phyloP scores from a whole-genome alignment of 192 early-diverging fungal genomes.

The Allomyces macrogynus region DNA sequence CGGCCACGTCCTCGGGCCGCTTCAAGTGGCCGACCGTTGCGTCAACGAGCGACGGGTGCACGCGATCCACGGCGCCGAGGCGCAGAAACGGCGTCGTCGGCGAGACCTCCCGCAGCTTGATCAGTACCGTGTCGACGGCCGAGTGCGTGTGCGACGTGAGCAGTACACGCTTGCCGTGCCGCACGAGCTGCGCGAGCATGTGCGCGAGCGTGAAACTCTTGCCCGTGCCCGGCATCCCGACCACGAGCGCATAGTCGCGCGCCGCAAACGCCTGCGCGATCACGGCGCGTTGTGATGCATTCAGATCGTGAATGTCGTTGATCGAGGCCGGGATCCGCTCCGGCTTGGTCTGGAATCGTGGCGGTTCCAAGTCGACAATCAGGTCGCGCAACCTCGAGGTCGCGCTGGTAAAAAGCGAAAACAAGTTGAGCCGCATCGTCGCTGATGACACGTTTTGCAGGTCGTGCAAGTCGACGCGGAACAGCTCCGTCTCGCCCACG shows the following conservation, averaged over 20 bases:
- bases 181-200: constrained; percentile 47
- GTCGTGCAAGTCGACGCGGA: constrained; percentile 73
- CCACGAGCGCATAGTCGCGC: constrained; percentile 68
- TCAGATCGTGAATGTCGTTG: constrained; percentile 23
- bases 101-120: constrained; percentile 38
- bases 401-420: constrained; percentile 40
- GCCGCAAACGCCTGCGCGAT: constrained; percentile 12
- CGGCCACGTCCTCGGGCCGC: constrained; percentile 35
- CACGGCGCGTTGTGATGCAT: constrained; percentile 54
- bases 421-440: constrained; percentile 46
- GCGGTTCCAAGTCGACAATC: constrained; percentile 60
- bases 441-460: constrained; percentile 19
- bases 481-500: constrained; percentile 11
- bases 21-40: constrained; percentile 16
- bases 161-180: constrained; percentile 50
- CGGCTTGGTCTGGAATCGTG: constrained; percentile 25
- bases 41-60: constrained; percentile 22
- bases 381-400: constrained; percentile 34
- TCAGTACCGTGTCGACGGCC: constrained; percentile 78
- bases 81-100: constrained; percentile 20
- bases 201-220: constrained; percentile 78
- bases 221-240: constrained; percentile 95
- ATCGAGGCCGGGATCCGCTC: not conserved
- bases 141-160: constrained; percentile 79
- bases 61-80: constrained; percentile 44